These are phyloP conservation scores for Phytophthora syringae DNA, from an alignment of 352 stramenopile species.

Conservation along the genomic window DNA sequence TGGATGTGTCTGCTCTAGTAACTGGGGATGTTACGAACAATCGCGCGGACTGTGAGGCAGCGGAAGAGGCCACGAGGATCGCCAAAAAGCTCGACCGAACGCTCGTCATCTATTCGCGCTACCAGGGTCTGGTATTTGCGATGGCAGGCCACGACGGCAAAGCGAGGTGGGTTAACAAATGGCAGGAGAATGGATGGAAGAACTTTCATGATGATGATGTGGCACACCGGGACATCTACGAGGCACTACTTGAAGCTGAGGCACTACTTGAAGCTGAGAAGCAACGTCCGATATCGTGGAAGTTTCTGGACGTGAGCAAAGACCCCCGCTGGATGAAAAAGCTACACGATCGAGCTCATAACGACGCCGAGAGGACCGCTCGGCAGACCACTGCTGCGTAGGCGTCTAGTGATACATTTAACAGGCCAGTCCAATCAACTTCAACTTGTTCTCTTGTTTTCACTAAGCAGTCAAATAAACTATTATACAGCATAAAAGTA, in stretches of 20 bases:
- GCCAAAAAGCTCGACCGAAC: neutral
- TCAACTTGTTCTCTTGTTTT: neutral
- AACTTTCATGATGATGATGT: neutral
- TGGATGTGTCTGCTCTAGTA: neutral
- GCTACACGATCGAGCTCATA: neutral
- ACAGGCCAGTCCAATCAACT: neutral
- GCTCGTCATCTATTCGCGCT: slow-evolving; percentile 13
- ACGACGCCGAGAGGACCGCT: neutral
- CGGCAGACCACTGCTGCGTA: neutral
- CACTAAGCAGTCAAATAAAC: neutral
- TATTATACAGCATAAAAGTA: neutral
- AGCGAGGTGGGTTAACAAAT: slow-evolving; percentile 12
- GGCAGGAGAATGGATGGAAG: slow-evolving; percentile 1
- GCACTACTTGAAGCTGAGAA: slow-evolving; percentile 2
- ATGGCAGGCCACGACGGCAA: neutral
- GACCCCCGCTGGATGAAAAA: neutral
- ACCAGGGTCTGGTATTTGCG: slow-evolving; percentile 1
- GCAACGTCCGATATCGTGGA: neutral
- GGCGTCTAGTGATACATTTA: neutral
- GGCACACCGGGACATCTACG: neutral
- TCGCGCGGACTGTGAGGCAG: slow-evolving; percentile 9
- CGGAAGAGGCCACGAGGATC: neutral
- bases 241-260: neutral
- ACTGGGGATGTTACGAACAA: neutral
- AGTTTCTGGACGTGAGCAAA: neutral